Conservation (phyloP, 2,329 filamentous ascomycete genomes). For the Penicillium sp. region DNA sequence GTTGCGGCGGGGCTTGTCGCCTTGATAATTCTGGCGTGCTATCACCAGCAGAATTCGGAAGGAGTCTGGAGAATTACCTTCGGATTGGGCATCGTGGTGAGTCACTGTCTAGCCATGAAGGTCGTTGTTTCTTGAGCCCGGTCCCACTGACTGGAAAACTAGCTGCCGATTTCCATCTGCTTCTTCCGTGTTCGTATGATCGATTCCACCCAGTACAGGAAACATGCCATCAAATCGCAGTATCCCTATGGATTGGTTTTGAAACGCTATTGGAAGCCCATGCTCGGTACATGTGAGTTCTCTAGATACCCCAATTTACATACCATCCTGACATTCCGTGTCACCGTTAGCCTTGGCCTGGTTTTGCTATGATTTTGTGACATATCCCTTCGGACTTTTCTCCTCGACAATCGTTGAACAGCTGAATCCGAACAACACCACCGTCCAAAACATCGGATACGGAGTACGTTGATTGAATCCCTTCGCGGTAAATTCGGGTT, state of each 20-base stretch:
- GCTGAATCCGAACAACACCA: constrained; percentile 42
- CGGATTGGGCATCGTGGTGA: constrained; percentile 47
- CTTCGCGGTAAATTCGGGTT: constrained; percentile 23
- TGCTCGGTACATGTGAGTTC: constrained; percentile 45
- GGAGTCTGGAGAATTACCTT: constrained; percentile 53
- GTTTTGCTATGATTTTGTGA: constrained; percentile 57
- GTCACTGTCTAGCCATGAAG: neutral
- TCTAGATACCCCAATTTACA: no score
- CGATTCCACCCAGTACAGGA: constrained; percentile 51
- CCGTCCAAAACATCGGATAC: constrained; percentile 34
- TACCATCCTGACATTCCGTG: neutral
- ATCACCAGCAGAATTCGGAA: constrained; percentile 16
- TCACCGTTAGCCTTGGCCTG: constrained; percentile 41
- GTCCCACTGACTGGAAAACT: neutral
- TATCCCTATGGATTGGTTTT: constrained; percentile 50
- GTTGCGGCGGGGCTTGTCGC: constrained; percentile 24
- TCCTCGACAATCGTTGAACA: constrained; percentile 52
- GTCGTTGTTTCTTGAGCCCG: no score
- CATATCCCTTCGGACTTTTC: constrained; percentile 57
- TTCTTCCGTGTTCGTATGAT: constrained; percentile 55
- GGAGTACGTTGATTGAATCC: constrained; percentile 13
- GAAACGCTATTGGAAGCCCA: constrained; percentile 50
- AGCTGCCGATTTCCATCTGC: constrained; percentile 51
- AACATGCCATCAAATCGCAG: constrained; percentile 47
- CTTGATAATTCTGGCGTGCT: constrained; percentile 27